These are phyloP conservation scores for Colletotrichum sublineola DNA, from an alignment of 2,329 filamentous ascomycete genomes.

Conservation along the genomic window DNA sequence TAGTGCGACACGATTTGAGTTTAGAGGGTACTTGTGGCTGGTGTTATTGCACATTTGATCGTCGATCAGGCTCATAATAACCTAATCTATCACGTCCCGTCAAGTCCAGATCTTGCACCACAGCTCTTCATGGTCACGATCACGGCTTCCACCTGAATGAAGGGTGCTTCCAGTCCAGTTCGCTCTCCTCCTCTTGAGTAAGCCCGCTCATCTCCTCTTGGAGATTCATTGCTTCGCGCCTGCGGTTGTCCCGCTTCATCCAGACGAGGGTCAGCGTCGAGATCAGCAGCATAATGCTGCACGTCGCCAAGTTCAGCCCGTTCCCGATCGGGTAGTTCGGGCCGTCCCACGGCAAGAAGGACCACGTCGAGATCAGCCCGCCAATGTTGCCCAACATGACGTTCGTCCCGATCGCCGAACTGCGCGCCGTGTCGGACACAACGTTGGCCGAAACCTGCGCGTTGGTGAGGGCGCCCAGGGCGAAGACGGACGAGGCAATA, in stretches of 20 bases:
- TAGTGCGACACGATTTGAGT: too few relatives aligned
- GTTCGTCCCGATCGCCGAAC: slow-evolving; percentile 70
- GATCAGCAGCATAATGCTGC: slow-evolving; percentile 67
- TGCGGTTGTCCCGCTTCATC: slow-evolving; percentile 72
- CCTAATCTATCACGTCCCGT: too few relatives aligned
- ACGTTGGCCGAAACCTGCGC: slow-evolving; percentile 75
- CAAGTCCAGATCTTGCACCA: neutral
- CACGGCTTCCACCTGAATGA: slow-evolving; percentile 68
- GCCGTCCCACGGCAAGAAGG: slow-evolving; percentile 71
- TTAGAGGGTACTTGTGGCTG: too few relatives aligned
- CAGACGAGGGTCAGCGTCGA: slow-evolving; percentile 65
- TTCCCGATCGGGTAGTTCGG: slow-evolving; percentile 80
- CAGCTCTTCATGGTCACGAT: neutral
- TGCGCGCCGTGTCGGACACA: slow-evolving; percentile 74
- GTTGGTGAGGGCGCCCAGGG: slow-evolving; percentile 72
- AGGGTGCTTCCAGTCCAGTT: slow-evolving; percentile 77
- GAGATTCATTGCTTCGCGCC: slow-evolving; percentile 46
- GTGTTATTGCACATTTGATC: too few relatives aligned
- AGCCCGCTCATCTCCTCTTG: slow-evolving; percentile 66
- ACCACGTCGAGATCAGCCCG: slow-evolving; percentile 60
- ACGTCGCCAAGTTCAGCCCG: slow-evolving; percentile 75
- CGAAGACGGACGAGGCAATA: slow-evolving; percentile 71
- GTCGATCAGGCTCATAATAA: too few relatives aligned
- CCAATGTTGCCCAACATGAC: slow-evolving; percentile 76
- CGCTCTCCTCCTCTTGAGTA: slow-evolving; percentile 65